Percentiles rank a stretch among this genome's conserved stretches.
These are phyloP conservation scores for Vitis rotundifolia DNA, from an alignment of 164 flowering plant genomes.

Conservation along the genomic window DNA sequence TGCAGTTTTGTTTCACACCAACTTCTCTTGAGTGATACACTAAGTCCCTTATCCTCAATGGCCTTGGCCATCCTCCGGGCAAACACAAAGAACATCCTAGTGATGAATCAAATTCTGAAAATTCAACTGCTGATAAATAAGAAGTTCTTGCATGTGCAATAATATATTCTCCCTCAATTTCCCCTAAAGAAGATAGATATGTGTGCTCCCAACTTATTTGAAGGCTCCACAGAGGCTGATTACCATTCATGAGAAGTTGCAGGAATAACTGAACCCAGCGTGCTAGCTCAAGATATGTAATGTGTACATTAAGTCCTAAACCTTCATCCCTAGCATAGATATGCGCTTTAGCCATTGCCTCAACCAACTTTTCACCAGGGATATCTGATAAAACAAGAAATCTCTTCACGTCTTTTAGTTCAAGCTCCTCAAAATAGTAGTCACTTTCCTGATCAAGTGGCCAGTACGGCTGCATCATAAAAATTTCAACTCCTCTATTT, in stretches of 20 bases:
- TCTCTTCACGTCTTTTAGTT: slow-evolving; percentile 57
- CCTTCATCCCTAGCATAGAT: slow-evolving; percentile 62
- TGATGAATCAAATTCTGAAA: slow-evolving; percentile 18
- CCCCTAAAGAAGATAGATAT: slow-evolving; percentile 82
- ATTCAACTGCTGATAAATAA: slow-evolving; percentile 34
- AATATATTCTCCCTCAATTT: slow-evolving; percentile 52
- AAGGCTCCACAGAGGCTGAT: slow-evolving; percentile 70
- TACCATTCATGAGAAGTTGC: slow-evolving; percentile 72
- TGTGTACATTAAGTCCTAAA: slow-evolving; percentile 31
- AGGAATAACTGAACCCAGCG: slow-evolving; percentile 89
- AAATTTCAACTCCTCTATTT: slow-evolving; percentile 93
- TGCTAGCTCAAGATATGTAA: slow-evolving; percentile 76
- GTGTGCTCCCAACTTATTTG: slow-evolving; percentile 86
- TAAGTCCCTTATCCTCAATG: slow-evolving; percentile 49
- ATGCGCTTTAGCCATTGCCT: slow-evolving; percentile 80
- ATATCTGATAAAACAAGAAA: slow-evolving; percentile 73
- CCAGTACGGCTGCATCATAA: slow-evolving; percentile 78
- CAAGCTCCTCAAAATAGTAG: slow-evolving; percentile 32
- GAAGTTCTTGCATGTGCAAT: slow-evolving; percentile 38
- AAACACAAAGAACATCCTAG: slow-evolving; percentile 40
- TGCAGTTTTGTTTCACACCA: slow-evolving; percentile 61
- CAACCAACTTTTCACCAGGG: slow-evolving; percentile 56
- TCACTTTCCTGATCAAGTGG: slow-evolving; percentile 26
- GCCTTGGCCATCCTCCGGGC: slow-evolving; percentile 94
- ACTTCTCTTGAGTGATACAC: slow-evolving; percentile 57